A percentile compares a stretch with the other conserved stretches of the same genome.
These are phyloP conservation scores for Closterium sp. DNA, from an alignment of 139 green algal species.

Conservation along the genomic window DNA sequence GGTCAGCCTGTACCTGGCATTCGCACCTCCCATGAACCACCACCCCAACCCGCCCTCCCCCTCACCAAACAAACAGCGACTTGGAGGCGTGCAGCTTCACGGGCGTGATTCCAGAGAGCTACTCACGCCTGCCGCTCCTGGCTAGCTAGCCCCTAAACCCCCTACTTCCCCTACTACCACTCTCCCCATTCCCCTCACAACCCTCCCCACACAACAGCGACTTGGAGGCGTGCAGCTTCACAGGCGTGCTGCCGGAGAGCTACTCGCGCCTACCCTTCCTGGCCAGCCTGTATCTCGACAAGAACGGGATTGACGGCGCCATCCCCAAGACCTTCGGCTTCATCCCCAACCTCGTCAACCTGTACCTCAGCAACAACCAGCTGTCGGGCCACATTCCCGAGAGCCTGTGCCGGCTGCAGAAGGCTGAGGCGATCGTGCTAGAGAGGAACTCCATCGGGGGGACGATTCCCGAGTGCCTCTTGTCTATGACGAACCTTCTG, in stretches of 20 bases:
- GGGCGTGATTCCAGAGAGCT: too few species aligned
- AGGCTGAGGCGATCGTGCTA: not conserved
- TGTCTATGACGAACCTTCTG: not conserved
- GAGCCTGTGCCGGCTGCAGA: not conserved
- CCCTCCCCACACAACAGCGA: not conserved
- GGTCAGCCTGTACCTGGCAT: too few species aligned
- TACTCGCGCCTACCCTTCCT: not conserved
- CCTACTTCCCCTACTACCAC: not conserved
- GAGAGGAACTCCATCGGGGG: not conserved
- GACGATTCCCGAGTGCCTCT: not conserved
- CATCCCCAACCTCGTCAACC: not conserved
- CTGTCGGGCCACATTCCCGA: not conserved
- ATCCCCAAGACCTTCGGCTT: not conserved
- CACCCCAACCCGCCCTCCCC: too few species aligned
- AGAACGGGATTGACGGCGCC: not conserved
- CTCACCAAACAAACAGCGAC: too few species aligned
- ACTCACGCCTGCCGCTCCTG: too few species aligned
- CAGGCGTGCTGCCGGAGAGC: not conserved
- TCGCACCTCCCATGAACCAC: too few species aligned
- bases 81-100: too few species aligned
- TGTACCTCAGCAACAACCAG: not conserved
- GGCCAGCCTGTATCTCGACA: not conserved
- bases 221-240: not conserved
- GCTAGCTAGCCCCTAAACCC: too few species aligned
- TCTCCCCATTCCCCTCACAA: too few species aligned